Evolutionary conservation across 352 stramenopile species (phyloP).

Genomic region (Detonula confervacea): DNA sequence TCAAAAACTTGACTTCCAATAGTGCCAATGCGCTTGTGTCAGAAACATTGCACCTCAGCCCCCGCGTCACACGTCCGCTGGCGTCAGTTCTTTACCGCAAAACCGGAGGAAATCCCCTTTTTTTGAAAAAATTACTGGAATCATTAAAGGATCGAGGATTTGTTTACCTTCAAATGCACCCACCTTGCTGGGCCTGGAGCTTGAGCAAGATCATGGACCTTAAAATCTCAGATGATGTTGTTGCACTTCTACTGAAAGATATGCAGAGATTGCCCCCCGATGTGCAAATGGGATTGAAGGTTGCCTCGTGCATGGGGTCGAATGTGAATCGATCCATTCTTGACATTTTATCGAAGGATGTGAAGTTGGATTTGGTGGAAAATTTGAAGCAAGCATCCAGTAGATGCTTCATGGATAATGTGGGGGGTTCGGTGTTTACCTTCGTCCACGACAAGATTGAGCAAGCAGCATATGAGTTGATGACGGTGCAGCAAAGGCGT

Average conservation of each 20-base stretch:
- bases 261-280: slow-evolving; percentile 35
- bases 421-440: not conserved
- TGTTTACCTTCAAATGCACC: slow-evolving; percentile 32
- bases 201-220: slow-evolving; percentile 38
- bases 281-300: slow-evolving; percentile 34
- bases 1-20: slow-evolving; percentile 23
- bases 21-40: slow-evolving; percentile 45
- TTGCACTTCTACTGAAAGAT: slow-evolving; percentile 31
- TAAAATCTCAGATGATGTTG: slow-evolving; percentile 41
- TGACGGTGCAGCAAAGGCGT: slow-evolving; percentile 15
- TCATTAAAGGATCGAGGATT: slow-evolving; percentile 13
- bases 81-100: slow-evolving; percentile 33
- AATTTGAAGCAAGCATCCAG: not conserved
- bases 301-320: slow-evolving; percentile 35
- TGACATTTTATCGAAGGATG: slow-evolving; percentile 28
- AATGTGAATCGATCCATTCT: slow-evolving; percentile 12
- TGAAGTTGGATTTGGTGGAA: not conserved
- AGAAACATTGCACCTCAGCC: slow-evolving; percentile 32
- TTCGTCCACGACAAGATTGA: slow-evolving; percentile 55
- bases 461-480: slow-evolving; percentile 44
- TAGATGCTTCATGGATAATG: slow-evolving; percentile 15
- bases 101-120: slow-evolving; percentile 41
- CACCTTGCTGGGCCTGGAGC: slow-evolving; percentile 30
- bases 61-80: slow-evolving; percentile 45
- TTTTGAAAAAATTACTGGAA: slow-evolving; percentile 27